These are phyloP conservation scores for Erigeron philadelphicus DNA, from an alignment of 140 eudicot species.

Conservation along the genomic window DNA sequence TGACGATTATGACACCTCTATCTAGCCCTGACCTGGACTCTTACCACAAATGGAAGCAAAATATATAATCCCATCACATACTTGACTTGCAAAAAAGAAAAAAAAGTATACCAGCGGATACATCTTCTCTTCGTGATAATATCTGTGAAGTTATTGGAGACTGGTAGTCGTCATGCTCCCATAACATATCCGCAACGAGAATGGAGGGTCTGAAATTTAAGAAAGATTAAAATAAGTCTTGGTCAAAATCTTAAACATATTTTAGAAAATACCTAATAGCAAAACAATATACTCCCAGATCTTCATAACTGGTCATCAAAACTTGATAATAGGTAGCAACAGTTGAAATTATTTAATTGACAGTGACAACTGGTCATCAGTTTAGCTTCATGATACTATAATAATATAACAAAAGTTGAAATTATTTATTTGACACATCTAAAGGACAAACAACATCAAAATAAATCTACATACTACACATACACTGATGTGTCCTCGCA, in stretches of 20 bases:
- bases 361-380: not conserved
- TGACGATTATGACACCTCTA: not conserved
- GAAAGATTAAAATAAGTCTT: not conserved
- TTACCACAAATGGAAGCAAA: conserved; percentile 6
- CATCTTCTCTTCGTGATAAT: conserved; percentile 43
- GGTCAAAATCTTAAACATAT: conserved; percentile 13
- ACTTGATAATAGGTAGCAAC: not conserved
- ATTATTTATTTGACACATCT: conserved; percentile 1
- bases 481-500: conserved; percentile 85
- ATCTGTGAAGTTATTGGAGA: conserved; percentile 43
- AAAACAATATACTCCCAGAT: not conserved
- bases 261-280: not conserved
- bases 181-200: conserved; percentile 77
- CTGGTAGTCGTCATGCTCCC: conserved; percentile 58
- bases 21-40: not conserved
- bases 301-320: not conserved
- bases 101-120: conserved; percentile 45
- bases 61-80: not conserved
- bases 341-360: conserved; percentile 8
- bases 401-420: not conserved
- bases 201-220: conserved; percentile 67
- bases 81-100: not conserved
- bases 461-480: conserved; percentile 22
- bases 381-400: not conserved
- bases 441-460: not conserved